Base-by-base conservation (phyloP, 78 protist genomes). In the Speleostelium caveatum region DNA sequence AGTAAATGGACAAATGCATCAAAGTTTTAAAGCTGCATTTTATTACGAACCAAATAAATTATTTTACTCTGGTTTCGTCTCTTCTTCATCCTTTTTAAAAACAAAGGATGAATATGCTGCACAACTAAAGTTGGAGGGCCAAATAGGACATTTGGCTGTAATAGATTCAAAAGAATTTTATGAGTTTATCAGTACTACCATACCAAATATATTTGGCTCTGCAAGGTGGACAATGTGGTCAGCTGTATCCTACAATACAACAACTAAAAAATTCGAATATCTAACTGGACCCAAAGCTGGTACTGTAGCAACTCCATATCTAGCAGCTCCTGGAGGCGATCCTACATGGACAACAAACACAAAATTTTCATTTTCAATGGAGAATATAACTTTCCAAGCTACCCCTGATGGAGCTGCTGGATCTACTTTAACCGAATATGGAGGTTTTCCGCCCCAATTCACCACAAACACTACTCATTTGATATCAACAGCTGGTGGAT, bases 11-110 rank as follows among this genome's bases (percentile, higher is more conserved):
- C 32, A 39, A 16, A 58, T 8, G 38, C 38, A 38, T 74, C 4
- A 24, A 26, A 58, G 69, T 38, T 74, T 33, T 74, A 74, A 74
- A 58, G 83, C 83, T n/a, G 66, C 71, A 8, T 36, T 74, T 58
- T 74, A 45, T 45, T 45, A 45, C 10, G n/a, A 6, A 45, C 10
- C 53, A 14, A 45, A 6, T 45, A 45, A 10, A 14, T 10, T 45
- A 14, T 45, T 45, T 10, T 45, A 45, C 10, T 14, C 6, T 45
- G 53, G 53, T 45, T 45, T 45, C 53, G 10, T 74, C 2, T 58
- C 59, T 58, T n/a, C 39, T 21, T 35, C 83, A 38, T 28, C 66
- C 22, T 74, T 22, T 22, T 35, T 36, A 42, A 6, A 32, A 5
- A 51, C 78, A 33, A 72, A 24, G 33, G 36, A 58, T 22, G 58